Evolutionary conservation across 2,329 filamentous ascomycete genomes (phyloP), one percentile per base, ranked within the genome.

Genomic region (Paraconiothyrium sp.): DNA sequence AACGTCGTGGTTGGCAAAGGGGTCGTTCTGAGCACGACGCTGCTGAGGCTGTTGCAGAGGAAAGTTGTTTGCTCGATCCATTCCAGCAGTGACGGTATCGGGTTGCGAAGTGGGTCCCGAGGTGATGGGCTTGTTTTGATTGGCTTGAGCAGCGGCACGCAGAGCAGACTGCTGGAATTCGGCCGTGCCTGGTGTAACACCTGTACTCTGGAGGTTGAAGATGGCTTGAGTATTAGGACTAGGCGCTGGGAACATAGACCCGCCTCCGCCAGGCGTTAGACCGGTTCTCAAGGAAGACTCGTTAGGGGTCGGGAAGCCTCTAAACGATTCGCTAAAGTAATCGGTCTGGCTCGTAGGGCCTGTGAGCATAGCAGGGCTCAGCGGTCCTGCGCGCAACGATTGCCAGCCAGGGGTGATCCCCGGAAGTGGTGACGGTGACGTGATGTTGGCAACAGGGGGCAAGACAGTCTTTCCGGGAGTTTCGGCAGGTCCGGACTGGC

Each of bases 331-430:
- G 69, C 88, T 87, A 76, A 97, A 97, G 81, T 97, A 98, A 76
- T 97, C 93, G 77, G 87, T 91, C 58, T 82, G 80, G 48, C 83
- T 84, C 24, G 87, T 84, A 44, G 88, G 95, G 27, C 93, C 95
- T 50, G 93, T 92, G 59, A 99, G 89, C 94, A 99, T 98, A 66
- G 94, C 95, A 82, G 95, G 95, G 80, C 95, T 98, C 69, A 99
- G 81, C 46, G 95, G 95, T 70, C 95, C 95, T 63, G 93, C 94
- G 67, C 95, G 90, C 73, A 99, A 84, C 49, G 93, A 97, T 71
- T 93, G 87, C 93, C 94, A 97, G 79, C 91, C 91, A 58, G 88
- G 88, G 66, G 88, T 92, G 72, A 87, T 87, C 66, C 91, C 92
- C 50, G 90, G 90, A 35, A 93, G 81, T 22, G 96, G 86, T 24